Evolutionary conservation across 2,329 filamentous ascomycete species (phyloP).

Genomic region (Colletotrichum somersetense): DNA sequence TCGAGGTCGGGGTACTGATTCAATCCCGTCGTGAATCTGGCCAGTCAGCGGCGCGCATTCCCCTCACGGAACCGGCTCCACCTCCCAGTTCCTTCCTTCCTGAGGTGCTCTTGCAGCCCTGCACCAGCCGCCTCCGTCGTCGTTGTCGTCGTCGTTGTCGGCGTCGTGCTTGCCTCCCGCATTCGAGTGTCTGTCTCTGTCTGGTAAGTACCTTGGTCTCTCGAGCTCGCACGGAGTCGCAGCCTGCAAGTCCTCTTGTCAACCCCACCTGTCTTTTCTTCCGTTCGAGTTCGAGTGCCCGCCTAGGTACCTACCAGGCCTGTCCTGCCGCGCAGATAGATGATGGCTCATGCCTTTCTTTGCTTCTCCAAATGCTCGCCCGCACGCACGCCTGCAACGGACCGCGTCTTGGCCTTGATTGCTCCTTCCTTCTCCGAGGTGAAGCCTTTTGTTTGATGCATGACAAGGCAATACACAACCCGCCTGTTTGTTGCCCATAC

Average conservation of each 20-base stretch:
- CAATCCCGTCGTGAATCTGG: conserved; percentile 27
- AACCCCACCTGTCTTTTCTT: conserved; percentile 1
- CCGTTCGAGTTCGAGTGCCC: background rate
- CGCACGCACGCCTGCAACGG: background rate
- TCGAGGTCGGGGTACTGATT: conserved; percentile 34
- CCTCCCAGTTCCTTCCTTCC: conserved; percentile 38
- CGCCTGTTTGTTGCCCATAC: background rate
- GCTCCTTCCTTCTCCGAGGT: background rate
- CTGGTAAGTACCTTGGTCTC: conserved; percentile 23
- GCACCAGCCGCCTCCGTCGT: background rate
- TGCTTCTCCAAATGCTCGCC: background rate
- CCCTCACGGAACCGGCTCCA: conserved; percentile 17
- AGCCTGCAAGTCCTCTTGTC: conserved; percentile 5
- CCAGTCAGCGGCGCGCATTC: conserved; percentile 19
- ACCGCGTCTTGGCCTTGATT: background rate
- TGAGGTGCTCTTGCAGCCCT: conserved; percentile 11
- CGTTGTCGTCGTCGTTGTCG: background rate
- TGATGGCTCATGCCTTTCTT: background rate
- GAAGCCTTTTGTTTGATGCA: background rate
- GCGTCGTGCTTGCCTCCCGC: conserved; percentile 12
- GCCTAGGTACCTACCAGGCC: background rate
- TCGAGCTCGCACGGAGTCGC: background rate
- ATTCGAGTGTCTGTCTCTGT: conserved; percentile 2
- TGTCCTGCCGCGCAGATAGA: background rate
- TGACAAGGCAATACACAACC: background rate